Percentiles rank a stretch among this genome's conserved stretches.
Conservation (phyloP, 2,329 filamentous ascomycete species). For the Diaporthe citriasiana region DNA sequence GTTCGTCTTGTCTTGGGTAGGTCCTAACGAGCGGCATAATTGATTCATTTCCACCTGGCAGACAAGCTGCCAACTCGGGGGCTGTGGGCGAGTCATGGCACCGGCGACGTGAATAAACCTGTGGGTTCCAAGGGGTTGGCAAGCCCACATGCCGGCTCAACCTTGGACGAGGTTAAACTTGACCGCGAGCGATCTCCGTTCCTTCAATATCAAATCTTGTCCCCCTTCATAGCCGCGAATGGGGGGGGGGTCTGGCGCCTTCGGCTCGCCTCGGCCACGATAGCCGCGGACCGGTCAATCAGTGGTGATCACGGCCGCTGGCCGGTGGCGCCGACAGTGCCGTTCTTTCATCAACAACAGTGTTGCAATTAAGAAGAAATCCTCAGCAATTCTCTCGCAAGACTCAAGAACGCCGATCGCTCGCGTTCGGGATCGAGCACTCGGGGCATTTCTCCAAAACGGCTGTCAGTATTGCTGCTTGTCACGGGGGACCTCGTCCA, state of each 20-base stretch:
- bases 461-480: neutral
- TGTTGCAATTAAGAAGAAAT: neutral
- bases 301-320: slow-evolving; percentile 25
- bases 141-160: slow-evolving; percentile 20
- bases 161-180: slow-evolving; percentile 30
- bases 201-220: slow-evolving; percentile 12
- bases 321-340: slow-evolving; percentile 12
- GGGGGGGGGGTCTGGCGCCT: neutral
- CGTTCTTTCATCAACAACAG: neutral
- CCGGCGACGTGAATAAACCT: slow-evolving; percentile 25
- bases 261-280: slow-evolving; percentile 27
- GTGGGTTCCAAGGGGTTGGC: slow-evolving; percentile 31
- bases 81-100: slow-evolving; percentile 13
- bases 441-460: neutral
- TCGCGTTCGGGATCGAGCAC: neutral
- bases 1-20: neutral
- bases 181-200: slow-evolving; percentile 20
- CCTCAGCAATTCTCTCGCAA: neutral
- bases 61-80: slow-evolving; percentile 1
- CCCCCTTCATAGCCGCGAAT: neutral
- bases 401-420: neutral
- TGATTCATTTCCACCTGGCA: slow-evolving; percentile 26
- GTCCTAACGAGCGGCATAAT: slow-evolving; percentile 17
- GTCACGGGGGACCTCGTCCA: neutral
- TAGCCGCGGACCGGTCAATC: slow-evolving; percentile 33